These are phyloP conservation scores for Persicaria tinctoria DNA, from an alignment of 148 eudicot genomes.

Conservation along the genomic window DNA sequence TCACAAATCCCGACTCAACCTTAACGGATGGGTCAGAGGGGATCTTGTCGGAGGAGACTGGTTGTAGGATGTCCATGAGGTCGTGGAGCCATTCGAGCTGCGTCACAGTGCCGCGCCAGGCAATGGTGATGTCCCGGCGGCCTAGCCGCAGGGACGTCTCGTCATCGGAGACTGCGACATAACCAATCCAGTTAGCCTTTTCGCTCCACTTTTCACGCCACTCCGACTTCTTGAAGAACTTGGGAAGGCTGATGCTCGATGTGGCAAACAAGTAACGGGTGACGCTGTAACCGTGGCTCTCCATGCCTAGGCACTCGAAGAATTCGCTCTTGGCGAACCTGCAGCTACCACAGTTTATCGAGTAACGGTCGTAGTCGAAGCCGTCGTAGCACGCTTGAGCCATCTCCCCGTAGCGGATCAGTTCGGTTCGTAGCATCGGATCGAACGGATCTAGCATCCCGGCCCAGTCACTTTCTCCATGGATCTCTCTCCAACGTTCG, in stretches of 20 bases:
- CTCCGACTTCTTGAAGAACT: slow-evolving; percentile 40
- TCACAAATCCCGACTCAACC: slow-evolving; percentile 67
- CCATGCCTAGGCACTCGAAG: slow-evolving; percentile 31
- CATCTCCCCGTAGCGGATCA: slow-evolving; percentile 61
- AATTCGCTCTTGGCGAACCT: slow-evolving; percentile 22
- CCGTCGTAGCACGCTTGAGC: slow-evolving; percentile 71
- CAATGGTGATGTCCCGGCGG: slow-evolving; percentile 52
- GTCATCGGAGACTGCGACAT: slow-evolving; percentile 59
- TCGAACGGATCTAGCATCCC: slow-evolving; percentile 58
- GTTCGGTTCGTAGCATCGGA: slow-evolving; percentile 30
- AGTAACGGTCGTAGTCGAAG: slow-evolving; percentile 50
- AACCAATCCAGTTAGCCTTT: slow-evolving; percentile 81
- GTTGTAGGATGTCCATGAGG: slow-evolving; percentile 49
- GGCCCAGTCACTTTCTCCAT: slow-evolving; percentile 51
- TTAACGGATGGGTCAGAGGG: slow-evolving; percentile 11
- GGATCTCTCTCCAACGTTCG: slow-evolving; percentile 26
- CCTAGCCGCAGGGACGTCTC: slow-evolving; percentile 42
- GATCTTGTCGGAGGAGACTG: slow-evolving; percentile 7
- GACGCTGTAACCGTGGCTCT: slow-evolving; percentile 38
- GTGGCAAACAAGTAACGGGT: slow-evolving; percentile 52
- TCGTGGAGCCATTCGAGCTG: slow-evolving; percentile 74
- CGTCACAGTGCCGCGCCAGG: slow-evolving; percentile 79
- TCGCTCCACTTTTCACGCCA: slow-evolving; percentile 52
- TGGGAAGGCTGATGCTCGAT: slow-evolving; percentile 38
- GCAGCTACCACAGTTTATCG: slow-evolving; percentile 53